Percentiles rank a stretch among this genome's conserved stretches.
phyloP scores from a whole-genome alignment of 1,284 basidiomycete species.

The Fereydounia khargensis region DNA sequence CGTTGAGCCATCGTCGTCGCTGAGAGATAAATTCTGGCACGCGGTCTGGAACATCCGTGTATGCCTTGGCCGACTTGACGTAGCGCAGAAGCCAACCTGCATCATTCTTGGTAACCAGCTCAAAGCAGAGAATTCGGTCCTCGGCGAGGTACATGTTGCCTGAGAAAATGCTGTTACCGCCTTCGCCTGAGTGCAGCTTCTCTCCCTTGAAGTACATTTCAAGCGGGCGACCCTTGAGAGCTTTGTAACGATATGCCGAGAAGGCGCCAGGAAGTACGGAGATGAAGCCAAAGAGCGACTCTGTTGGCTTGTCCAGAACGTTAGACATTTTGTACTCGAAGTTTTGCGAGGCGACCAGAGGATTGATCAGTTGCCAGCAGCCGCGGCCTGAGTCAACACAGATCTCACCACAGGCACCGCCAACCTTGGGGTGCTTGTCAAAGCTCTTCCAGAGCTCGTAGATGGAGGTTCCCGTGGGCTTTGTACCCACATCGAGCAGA shows the following conservation, averaged over 20 bases:
- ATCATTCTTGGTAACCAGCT: slow-evolving; percentile 58
- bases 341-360: slow-evolving; percentile 66
- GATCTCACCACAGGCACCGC: slow-evolving; percentile 92
- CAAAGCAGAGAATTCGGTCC: slow-evolving; percentile 53
- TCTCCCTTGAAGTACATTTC: slow-evolving; percentile 92
- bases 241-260: slow-evolving; percentile 76
- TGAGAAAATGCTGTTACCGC: slow-evolving; percentile 47
- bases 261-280: slow-evolving; percentile 90
- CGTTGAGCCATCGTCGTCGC: slow-evolving; percentile 53
- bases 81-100: slow-evolving; percentile 51
- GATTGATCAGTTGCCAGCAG: slow-evolving; percentile 62
- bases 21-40: slow-evolving; percentile 53
- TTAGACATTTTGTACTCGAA: slow-evolving; percentile 56
- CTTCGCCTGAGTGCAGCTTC: slow-evolving; percentile 62
- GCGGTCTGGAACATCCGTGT: slow-evolving; percentile 52
- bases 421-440: slow-evolving; percentile 90
- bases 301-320: slow-evolving; percentile 64
- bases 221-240: slow-evolving; percentile 76
- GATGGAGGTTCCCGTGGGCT: slow-evolving; percentile 67
- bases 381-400: slow-evolving; percentile 84
- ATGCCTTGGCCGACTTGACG: slow-evolving; percentile 51
- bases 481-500: slow-evolving; percentile 88
- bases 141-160: slow-evolving; percentile 55
- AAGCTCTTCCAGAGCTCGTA: slow-evolving; percentile 97
- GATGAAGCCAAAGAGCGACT: slow-evolving; percentile 78